Base-by-base conservation (phyloP, 345 rosid species). In the Eucalyptus pauciflora region DNA sequence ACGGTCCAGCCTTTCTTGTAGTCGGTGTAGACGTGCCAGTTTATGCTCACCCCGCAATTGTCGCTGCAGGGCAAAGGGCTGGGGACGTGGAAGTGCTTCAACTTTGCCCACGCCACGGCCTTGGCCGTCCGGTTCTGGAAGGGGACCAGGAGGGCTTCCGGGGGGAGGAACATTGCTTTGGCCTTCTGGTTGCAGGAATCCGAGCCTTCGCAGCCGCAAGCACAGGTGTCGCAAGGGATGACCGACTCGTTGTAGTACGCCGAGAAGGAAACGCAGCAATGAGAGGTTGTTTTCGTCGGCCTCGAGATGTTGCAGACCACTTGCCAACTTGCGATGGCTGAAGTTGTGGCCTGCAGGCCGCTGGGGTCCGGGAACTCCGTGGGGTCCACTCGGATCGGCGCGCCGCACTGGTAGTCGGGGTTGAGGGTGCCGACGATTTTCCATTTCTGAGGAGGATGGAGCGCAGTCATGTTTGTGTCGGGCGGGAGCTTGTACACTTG, bases 211-310 rank as follows among this genome's bases (percentile, higher is more conserved):
- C 99, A 97, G 29, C 99, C 99, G 13, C 99, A 98, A 10, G 99
- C 99, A 16, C 99, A 97, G 7, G 99, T 97, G 81, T 91, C 92
- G 89, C 99, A 98, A 5, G 99, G 99, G 87, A 98, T 88, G 20
- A 94, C 95, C 6, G 98, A 96, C 49, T 90, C 93, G 80, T 95
- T 96, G 93, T 95, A 97, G 90, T 92, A 98, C 6, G 99, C 98
- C 24, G 99, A 95, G 94, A 94, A 97, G 8, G 99, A 95, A 31
- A 98, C 99, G 50, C 99, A 98, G 86, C 99, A 98, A 49, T 92
- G 92, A 1, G 99, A 86, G 37, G 93, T 91, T 22, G 91, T 93
- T 7, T 54, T 88, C 89, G 94, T 96, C 3, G 97, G 97, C 85
- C 91, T 93, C 2, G 98, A 88, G 31, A 98, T 96, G 92, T 97